These are phyloP conservation scores for Podaxis sp. DNA, from an alignment of 768 basidiomycete genomes.

Conservation along the genomic window DNA sequence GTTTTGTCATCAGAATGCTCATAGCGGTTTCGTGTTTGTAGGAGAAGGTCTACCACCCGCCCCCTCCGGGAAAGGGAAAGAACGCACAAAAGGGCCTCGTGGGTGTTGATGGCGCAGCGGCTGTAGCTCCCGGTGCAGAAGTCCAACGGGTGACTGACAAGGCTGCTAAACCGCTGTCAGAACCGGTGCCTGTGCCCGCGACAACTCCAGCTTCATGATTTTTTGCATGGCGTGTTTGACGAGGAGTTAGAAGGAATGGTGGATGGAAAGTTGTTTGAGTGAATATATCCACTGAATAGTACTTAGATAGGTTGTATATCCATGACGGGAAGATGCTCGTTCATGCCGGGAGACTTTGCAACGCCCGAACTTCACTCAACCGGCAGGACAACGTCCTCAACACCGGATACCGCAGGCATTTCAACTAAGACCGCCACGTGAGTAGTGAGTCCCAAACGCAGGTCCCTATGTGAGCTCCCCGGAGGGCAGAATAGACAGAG, in stretches of 20 bases:
- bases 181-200: not conserved
- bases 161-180: constrained; percentile 17
- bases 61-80: constrained; percentile 78
- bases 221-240: not conserved
- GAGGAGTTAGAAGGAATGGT: not conserved
- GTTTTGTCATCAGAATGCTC: not conserved
- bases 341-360: too few species aligned
- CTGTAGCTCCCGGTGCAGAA: constrained; percentile 11
- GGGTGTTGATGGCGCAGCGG: constrained; percentile 10
- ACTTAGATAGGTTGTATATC: too few species aligned
- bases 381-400: too few species aligned
- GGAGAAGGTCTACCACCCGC: constrained; percentile 84
- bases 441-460: too few species aligned
- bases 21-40: constrained; percentile 24
- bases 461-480: too few species aligned
- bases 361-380: too few species aligned
- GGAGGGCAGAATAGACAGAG: too few species aligned
- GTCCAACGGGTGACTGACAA: constrained; percentile 19
- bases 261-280: not conserved
- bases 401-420: too few species aligned
- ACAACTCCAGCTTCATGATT: not conserved
- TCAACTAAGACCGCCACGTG: too few species aligned
- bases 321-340: too few species aligned
- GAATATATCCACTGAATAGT: not conserved
- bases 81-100: constrained; percentile 36